These are phyloP conservation scores for Dalechampia spathulata DNA, from an alignment of 441 rosid genomes.

Conservation along the genomic window DNA sequence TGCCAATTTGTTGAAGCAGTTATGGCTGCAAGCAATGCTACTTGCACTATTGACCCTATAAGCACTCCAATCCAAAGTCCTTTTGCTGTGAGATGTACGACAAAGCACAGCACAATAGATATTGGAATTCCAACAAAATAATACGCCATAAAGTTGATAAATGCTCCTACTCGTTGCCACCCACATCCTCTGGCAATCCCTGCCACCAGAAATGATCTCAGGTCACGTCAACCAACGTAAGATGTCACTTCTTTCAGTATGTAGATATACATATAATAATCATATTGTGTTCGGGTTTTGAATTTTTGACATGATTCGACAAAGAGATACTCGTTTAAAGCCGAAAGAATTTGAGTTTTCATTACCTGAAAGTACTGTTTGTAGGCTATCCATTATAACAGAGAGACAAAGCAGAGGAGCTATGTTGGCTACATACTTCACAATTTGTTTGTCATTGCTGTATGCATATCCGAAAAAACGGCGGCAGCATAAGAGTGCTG, in stretches of 20 bases:
- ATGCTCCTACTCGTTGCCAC: constrained; percentile 49
- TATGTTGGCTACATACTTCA: constrained; percentile 27
- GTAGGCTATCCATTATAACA: constrained; percentile 33
- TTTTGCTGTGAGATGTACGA: constrained; percentile 28
- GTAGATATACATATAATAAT: too few species aligned
- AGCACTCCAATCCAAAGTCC: constrained; percentile 56
- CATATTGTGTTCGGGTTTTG: too few species aligned
- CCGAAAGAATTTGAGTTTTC: too few species aligned
- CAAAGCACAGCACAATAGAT: constrained; percentile 32
- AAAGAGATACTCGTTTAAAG: too few species aligned
- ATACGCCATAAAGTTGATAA: constrained; percentile 45
- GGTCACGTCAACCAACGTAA: too few species aligned
- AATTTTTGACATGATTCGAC: too few species aligned
- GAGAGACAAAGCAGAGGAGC: constrained; percentile 38
- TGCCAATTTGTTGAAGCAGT: constrained; percentile 34
- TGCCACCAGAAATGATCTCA: constrained; percentile 2
- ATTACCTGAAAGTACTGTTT: constrained; percentile 43
- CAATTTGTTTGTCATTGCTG: constrained; percentile 36
- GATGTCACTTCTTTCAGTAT: too few species aligned
- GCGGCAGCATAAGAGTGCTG: constrained; percentile 28
- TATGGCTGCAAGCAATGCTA: constrained; percentile 23
- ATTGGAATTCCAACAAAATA: constrained; percentile 36
- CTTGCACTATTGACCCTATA: constrained; percentile 30
- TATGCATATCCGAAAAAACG: constrained; percentile 35
- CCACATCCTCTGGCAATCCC: constrained; percentile 58